phyloP scores from a whole-genome alignment of 176 grass and related monocot species.

The Miscanthus lutarioriparius region DNA sequence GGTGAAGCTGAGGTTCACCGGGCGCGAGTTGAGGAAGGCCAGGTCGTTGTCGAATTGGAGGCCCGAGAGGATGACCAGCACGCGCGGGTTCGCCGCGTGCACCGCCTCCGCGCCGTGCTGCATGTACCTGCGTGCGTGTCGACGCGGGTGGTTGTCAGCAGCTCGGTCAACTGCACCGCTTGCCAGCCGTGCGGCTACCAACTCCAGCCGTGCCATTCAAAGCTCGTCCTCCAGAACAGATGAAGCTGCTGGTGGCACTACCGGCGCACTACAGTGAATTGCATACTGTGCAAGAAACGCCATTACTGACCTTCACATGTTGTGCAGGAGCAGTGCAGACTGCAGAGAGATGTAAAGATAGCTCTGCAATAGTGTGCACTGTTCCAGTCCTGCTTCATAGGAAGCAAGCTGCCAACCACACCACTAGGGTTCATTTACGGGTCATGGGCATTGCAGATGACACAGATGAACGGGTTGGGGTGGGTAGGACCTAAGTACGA shows the following conservation, averaged over 20 bases:
- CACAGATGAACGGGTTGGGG: not conserved
- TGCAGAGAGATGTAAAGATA: not conserved
- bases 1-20: conserved; percentile 56
- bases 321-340: conserved; percentile 15
- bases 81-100: conserved; percentile 59
- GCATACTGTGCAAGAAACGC: not conserved
- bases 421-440: conserved; percentile 30
- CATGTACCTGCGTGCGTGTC: conserved; percentile 66
- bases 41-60: conserved; percentile 86
- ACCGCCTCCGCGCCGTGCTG: conserved; percentile 82
- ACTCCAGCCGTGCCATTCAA: not conserved
- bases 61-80: conserved; percentile 77
- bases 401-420: conserved; percentile 35
- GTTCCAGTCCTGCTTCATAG: not conserved
- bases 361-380: not conserved
- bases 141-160: not conserved
- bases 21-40: conserved; percentile 55
- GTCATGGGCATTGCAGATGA: not conserved
- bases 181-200: not conserved
- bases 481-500: not conserved
- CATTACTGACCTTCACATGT: conserved; percentile 47
- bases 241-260: not conserved
- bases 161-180: not conserved
- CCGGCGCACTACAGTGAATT: not conserved
- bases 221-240: not conserved